Base-by-base conservation (phyloP, 345 rosid genomes). In the Brassica nigra region DNA sequence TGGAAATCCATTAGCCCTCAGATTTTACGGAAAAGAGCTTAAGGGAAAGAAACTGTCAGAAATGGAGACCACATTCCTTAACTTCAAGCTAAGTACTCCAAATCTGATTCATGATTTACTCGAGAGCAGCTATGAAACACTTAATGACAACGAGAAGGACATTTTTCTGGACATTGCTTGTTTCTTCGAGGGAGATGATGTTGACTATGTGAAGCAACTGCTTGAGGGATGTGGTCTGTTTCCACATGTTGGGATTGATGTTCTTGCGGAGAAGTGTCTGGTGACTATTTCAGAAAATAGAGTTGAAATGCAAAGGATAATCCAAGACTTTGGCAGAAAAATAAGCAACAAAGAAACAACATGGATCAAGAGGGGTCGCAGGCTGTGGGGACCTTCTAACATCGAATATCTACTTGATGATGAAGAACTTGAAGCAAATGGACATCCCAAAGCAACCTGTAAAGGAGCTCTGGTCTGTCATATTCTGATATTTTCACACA, bases 1-100 rank as follows among this genome's bases (percentile, higher is more conserved):
- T 68, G 70, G 80, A n/a, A 77, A 82, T 34, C 90, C 86, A 10
- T 39, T 78, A 4, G 86, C 85, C 10, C 80, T 87, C 15, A 62
- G 57, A 0, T 71, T 28, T 36, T 71, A 4, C 5, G 66, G 73
- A 4, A 0, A 9, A 37, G 18, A 15, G 49, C 61, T 78, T 0
- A 71, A 16, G 62, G 66, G 57, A 23, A 52, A 11, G 65, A 49
- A 1, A n/a, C 8, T n/a, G 0, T 77, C 64, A 44, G 62, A 68
- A 42, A 42, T 44, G 68, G 1, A 12, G 36, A 12, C 62, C 0
- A 4, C 62, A 42, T 61, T 59, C 37, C 52, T 42, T n/a, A 66
- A 75, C 5, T 8, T 20, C 71, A 75, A n/a, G 3, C 71, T 4
- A 34, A 15, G 39, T 65, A 18, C 34, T 2, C 57, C 70, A 5